phyloP scores from a whole-genome alignment of 257 asterid genomes.

The Striga asiatica region DNA sequence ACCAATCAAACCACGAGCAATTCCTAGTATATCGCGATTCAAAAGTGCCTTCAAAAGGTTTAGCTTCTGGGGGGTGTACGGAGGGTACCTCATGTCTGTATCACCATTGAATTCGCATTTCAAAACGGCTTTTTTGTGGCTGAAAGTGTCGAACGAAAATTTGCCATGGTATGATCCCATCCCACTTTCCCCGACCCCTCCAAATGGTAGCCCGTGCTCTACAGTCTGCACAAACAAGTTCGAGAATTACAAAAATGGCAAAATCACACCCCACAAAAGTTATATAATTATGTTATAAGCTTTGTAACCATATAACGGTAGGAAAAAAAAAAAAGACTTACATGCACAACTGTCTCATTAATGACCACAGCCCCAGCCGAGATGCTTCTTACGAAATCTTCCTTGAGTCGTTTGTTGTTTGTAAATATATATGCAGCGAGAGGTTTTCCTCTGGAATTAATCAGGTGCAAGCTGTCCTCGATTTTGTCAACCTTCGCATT shows the following conservation, averaged over 20 bases:
- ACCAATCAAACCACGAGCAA: slow-evolving; percentile 62
- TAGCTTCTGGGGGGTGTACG: slow-evolving; percentile 54
- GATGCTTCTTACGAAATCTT: slow-evolving; percentile 42
- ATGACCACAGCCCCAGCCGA: slow-evolving; percentile 70
- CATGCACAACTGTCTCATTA: slow-evolving; percentile 65
- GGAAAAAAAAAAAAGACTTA: slow-evolving; percentile 24
- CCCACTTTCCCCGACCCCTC: slow-evolving; percentile 96
- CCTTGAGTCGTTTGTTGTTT: slow-evolving; percentile 57
- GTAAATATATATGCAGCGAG: slow-evolving; percentile 92
- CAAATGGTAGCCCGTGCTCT: slow-evolving; percentile 56
- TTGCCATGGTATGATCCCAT: slow-evolving; percentile 92
- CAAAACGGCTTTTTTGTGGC: slow-evolving; percentile 85
- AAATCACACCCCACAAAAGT: too few species aligned
- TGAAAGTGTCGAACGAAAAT: slow-evolving; percentile 76
- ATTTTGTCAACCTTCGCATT: slow-evolving; percentile 47
- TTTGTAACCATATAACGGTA: too few species aligned
- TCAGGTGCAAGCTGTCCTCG: slow-evolving; percentile 45
- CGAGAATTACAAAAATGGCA: too few species aligned
- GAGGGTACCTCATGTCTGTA: slow-evolving; percentile 70
- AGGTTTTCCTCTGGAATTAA: slow-evolving; percentile 66
- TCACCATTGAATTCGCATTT: slow-evolving; percentile 59
- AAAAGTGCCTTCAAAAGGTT: slow-evolving; percentile 49
- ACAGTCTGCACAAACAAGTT: too few species aligned
- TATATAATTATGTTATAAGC: too few species aligned
- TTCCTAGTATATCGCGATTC: slow-evolving; percentile 39